Conservation (phyloP, 2,329 filamentous ascomycete species). For the Penicillium hesseltinei region DNA sequence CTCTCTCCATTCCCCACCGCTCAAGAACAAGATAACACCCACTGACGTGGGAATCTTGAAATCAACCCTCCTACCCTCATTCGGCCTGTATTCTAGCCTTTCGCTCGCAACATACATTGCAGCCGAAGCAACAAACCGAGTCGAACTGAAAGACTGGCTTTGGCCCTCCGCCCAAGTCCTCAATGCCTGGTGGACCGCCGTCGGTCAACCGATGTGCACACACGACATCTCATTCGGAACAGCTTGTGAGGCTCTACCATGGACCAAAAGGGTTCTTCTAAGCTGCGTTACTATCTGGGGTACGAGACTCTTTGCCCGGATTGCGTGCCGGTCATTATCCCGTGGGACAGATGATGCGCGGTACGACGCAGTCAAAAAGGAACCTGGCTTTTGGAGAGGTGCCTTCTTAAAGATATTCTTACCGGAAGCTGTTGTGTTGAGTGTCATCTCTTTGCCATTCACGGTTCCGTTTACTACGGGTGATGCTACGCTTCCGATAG, state of each 20-base stretch:
- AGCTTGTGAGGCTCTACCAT: slow-evolving; percentile 51
- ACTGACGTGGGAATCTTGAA: slow-evolving; percentile 52
- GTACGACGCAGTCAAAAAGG: slow-evolving; percentile 53
- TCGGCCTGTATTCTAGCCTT: slow-evolving; percentile 54
- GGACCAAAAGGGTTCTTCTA: slow-evolving; percentile 57
- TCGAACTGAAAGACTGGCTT: slow-evolving; percentile 61
- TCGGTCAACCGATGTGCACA: slow-evolving; percentile 52
- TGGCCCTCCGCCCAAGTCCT: slow-evolving; percentile 56
- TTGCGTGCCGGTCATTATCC: slow-evolving; percentile 49
- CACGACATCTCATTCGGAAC: slow-evolving; percentile 47
- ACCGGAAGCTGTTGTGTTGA: slow-evolving; percentile 58
- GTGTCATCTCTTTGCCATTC: slow-evolving; percentile 57
- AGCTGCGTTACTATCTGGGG: slow-evolving; percentile 60
- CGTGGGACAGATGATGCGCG: slow-evolving; percentile 57
- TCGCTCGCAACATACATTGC: slow-evolving; percentile 53
- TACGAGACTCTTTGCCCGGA: slow-evolving; percentile 54
- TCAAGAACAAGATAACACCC: slow-evolving; percentile 10
- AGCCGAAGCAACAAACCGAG: slow-evolving; percentile 53
- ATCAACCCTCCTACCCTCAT: slow-evolving; percentile 54
- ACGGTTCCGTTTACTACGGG: slow-evolving; percentile 52
- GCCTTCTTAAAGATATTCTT: slow-evolving; percentile 56
- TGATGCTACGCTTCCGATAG: slow-evolving; percentile 33
- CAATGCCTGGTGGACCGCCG: slow-evolving; percentile 61
- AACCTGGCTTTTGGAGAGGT: slow-evolving; percentile 58
- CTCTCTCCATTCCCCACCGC: not conserved